These are phyloP conservation scores for Lactuca sativa DNA, from an alignment of 129 eudicot genomes.

Conservation along the genomic window DNA sequence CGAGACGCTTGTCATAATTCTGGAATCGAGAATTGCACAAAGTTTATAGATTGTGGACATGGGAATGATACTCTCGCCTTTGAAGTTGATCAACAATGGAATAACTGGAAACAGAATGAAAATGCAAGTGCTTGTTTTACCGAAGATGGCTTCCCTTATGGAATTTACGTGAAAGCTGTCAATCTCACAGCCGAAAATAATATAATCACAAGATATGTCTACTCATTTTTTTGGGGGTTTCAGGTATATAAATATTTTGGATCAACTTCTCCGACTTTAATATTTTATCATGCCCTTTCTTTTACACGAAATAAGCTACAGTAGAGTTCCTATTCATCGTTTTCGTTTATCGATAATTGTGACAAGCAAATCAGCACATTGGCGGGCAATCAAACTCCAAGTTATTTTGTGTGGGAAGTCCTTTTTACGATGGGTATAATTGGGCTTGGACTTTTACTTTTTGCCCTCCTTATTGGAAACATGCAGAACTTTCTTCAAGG, in stretches of 20 bases:
- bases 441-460: constrained; percentile 81
- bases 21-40: constrained; percentile 27
- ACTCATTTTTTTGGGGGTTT: constrained; percentile 93
- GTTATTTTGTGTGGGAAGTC: constrained; percentile 80
- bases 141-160: constrained; percentile 50
- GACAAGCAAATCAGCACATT: constrained; percentile 86
- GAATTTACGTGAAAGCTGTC: constrained; percentile 66
- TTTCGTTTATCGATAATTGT: constrained; percentile 2
- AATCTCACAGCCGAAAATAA: constrained; percentile 47
- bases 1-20: constrained; percentile 57
- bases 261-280: not conserved
- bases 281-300: not conserved
- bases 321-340: no score
- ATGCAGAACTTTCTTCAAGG: constrained; percentile 95
- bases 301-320: no score
- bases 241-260: constrained; percentile 55
- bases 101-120: constrained; percentile 39
- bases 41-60: constrained; percentile 67
- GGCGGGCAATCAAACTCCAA: constrained; percentile 83
- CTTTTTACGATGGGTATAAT: constrained; percentile 74
- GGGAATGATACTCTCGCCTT: constrained; percentile 20
- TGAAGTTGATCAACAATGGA: constrained; percentile 23
- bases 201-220: constrained; percentile 60
- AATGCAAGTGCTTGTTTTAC: constrained; percentile 54
- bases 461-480: constrained; percentile 87